Percentiles rank a stretch among this genome's conserved stretches.
These are phyloP conservation scores for Microcera coccophila DNA, from an alignment of 2,329 filamentous ascomycete genomes.

Conservation along the genomic window DNA sequence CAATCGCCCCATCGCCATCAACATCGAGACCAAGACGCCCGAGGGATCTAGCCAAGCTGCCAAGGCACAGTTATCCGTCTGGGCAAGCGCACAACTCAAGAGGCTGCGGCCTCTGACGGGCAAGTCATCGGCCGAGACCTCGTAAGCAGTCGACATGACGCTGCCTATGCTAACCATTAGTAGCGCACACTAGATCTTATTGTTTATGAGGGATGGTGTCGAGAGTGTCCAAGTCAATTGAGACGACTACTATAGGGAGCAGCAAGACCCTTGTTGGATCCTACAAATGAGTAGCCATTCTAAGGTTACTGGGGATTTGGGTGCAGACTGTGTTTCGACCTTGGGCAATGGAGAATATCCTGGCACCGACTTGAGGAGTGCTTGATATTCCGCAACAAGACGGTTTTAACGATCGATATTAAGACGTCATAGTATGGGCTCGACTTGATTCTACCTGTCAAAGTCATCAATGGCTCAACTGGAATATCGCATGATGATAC, in stretches of 20 bases:
- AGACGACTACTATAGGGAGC: slow-evolving; percentile 1
- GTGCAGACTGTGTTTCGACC: slow-evolving; percentile 1
- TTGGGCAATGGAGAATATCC: slow-evolving; percentile 4
- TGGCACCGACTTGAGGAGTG: too few relatives aligned
- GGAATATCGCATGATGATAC: too few relatives aligned
- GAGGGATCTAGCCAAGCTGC: slow-evolving; percentile 5
- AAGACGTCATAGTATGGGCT: too few relatives aligned
- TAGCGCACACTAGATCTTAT: background rate
- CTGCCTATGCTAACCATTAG: slow-evolving; percentile 1
- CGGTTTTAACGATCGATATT: too few relatives aligned
- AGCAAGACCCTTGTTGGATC: slow-evolving; percentile 7
- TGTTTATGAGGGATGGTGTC: slow-evolving; percentile 1
- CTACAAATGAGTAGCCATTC: slow-evolving; percentile 4
- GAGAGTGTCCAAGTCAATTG: slow-evolving; percentile 5
- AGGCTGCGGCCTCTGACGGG: slow-evolving; percentile 1
- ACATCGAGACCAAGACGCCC: slow-evolving; percentile 9
- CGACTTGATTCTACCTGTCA: too few relatives aligned
- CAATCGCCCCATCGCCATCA: slow-evolving; percentile 7
- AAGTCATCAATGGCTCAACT: too few relatives aligned
- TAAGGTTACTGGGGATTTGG: slow-evolving; percentile 5
- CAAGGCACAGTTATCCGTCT: slow-evolving; percentile 6
- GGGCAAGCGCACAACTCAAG: slow-evolving; percentile 5
- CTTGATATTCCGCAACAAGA: too few relatives aligned
- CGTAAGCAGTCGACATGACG: slow-evolving; percentile 2
- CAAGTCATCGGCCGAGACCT: background rate